Evolutionary conservation across 73 alveolate species (phyloP).

Genomic region (Tetrahymena thermophila): DNA sequence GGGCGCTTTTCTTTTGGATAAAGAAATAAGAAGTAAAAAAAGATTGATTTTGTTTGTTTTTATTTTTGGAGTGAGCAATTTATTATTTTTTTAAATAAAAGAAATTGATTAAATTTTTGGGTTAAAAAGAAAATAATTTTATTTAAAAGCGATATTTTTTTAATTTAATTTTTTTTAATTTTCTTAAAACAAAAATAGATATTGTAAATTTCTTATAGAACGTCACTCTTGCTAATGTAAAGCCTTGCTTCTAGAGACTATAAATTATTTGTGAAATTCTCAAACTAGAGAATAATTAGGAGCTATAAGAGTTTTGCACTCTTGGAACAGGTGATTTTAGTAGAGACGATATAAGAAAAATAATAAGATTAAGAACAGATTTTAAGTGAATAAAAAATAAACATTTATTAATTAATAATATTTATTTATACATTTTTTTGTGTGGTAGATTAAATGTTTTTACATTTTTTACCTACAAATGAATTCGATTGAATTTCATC

Average conservation of each 20-base stretch:
- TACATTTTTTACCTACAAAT: too few relatives aligned
- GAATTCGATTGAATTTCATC: too few relatives aligned
- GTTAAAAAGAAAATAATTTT: neutral
- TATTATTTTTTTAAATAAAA: too few relatives aligned
- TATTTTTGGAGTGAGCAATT: too few relatives aligned
- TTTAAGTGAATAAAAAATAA: neutral
- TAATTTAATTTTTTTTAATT: neutral
- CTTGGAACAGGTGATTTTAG: neutral
- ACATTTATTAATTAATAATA: neutral
- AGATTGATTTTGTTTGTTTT: too few relatives aligned
- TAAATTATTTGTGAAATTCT: neutral
- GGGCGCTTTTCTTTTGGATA: neutral
- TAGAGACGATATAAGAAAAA: neutral
- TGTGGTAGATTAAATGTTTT: neutral
- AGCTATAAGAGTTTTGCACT: neutral
- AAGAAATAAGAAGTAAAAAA: neutral
- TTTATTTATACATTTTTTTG: too few relatives aligned
- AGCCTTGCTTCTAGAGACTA: neutral
- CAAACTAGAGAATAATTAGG: neutral
- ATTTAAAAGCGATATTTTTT: neutral
- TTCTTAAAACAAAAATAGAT: neutral
- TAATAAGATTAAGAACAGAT: neutral
- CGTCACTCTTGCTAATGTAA: neutral
- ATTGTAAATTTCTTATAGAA: neutral
- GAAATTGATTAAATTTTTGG: too few relatives aligned